Percentiles rank a stretch among this genome's conserved stretches.
phyloP scores from a whole-genome alignment of 352 stramenopile genomes.

The Phytophthora macrochlamydospora region DNA sequence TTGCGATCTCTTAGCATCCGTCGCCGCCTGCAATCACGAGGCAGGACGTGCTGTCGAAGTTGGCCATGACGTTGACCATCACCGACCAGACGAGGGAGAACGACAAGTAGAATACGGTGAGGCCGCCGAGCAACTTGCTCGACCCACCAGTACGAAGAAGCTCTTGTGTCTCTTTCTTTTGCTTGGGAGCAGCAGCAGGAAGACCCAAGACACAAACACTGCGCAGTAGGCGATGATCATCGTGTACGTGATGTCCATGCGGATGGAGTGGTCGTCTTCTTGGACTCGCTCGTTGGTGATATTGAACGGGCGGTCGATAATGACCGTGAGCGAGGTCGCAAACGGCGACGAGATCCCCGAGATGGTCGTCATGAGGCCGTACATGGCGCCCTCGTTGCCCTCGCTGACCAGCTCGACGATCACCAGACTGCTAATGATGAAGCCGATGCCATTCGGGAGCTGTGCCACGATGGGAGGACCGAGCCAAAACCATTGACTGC shows the following conservation, averaged over 20 bases:
- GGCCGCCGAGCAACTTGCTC: slow-evolving; percentile 28
- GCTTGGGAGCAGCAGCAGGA: slow-evolving; percentile 38
- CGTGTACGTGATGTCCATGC: slow-evolving; percentile 49
- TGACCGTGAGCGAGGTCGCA: slow-evolving; percentile 41
- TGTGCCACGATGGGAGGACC: slow-evolving; percentile 39
- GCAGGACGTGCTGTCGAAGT: slow-evolving; percentile 44
- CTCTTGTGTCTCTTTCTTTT: slow-evolving; percentile 44
- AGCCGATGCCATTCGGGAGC: slow-evolving; percentile 41
- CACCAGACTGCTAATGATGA: slow-evolving; percentile 46
- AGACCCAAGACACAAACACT: slow-evolving; percentile 37
- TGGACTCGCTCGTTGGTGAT: slow-evolving; percentile 38
- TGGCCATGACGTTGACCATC: slow-evolving; percentile 46
- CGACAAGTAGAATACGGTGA: slow-evolving; percentile 41
- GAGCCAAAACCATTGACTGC: slow-evolving; percentile 56
- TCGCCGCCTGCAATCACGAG: slow-evolving; percentile 35
- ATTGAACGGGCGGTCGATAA: slow-evolving; percentile 41
- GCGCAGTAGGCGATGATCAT: slow-evolving; percentile 45
- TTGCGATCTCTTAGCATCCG: slow-evolving; percentile 18
- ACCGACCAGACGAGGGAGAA: slow-evolving; percentile 45
- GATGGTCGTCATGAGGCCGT: slow-evolving; percentile 50
- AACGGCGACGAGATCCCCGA: slow-evolving; percentile 42
- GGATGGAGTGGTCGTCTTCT: slow-evolving; percentile 39
- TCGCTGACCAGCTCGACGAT: slow-evolving; percentile 45
- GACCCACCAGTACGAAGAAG: slow-evolving; percentile 37
- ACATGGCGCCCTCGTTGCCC: slow-evolving; percentile 58